Conservation (phyloP, 495 filamentous ascomycete genomes). For the Trichoderma reesei region DNA sequence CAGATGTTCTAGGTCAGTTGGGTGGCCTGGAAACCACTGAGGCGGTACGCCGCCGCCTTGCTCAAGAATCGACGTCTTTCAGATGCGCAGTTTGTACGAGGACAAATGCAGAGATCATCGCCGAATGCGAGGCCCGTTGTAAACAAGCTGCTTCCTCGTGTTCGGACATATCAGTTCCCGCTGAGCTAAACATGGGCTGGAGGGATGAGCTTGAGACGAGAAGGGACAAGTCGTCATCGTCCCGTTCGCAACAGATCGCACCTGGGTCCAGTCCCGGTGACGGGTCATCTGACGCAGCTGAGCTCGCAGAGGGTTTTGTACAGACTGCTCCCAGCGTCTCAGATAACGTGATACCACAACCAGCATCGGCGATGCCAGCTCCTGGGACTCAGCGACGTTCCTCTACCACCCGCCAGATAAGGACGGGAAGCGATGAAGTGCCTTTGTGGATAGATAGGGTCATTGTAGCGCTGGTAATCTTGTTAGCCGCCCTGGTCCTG, state of each 20-base stretch:
- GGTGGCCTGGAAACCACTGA: constrained; percentile 73
- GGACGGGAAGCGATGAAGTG: constrained; percentile 29
- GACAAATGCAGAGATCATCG: constrained; percentile 63
- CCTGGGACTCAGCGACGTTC: not conserved
- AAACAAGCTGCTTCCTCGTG: constrained; percentile 24
- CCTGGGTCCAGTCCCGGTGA: constrained; percentile 12
- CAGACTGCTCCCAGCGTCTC: constrained; percentile 1
- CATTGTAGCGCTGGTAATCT: constrained; percentile 43
- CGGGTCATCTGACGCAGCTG: not conserved
- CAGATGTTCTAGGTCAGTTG: constrained; percentile 65
- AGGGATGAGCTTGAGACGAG: constrained; percentile 41
- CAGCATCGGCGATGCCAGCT: not conserved
- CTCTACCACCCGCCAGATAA: constrained; percentile 11
- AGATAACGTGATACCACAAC: not conserved
- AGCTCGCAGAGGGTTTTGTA: constrained; percentile 5
- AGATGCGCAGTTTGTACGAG: constrained; percentile 54
- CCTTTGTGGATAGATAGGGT: constrained; percentile 51
- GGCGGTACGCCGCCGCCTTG: constrained; percentile 52
- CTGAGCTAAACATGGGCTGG: constrained; percentile 49
- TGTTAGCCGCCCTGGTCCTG: constrained; percentile 42
- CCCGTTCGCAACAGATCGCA: not conserved
- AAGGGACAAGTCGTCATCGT: not conserved
- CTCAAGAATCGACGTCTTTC: constrained; percentile 50
- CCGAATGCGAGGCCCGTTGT: constrained; percentile 50
- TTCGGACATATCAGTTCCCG: constrained; percentile 44